A percentile compares a stretch with the other conserved stretches of the same genome.
These are phyloP conservation scores for Geoglossum cookeanum DNA, from an alignment of 2,329 filamentous ascomycete genomes.

Conservation along the genomic window DNA sequence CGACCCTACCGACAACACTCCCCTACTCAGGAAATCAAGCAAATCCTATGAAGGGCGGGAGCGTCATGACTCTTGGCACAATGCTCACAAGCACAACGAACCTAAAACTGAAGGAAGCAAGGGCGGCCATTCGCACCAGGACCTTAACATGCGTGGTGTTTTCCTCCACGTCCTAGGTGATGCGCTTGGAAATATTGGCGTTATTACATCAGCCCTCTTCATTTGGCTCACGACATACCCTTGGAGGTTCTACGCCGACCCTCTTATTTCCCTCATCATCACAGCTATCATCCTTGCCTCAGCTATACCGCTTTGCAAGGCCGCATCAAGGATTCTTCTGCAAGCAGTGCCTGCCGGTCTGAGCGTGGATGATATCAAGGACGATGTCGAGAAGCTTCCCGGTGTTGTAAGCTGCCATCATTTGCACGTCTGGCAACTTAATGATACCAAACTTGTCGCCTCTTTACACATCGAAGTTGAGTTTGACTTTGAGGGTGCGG, in stretches of 20 bases:
- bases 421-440: constrained; percentile 93
- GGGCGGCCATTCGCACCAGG: constrained; percentile 58
- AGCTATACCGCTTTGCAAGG: constrained; percentile 31
- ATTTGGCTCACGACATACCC: constrained; percentile 80
- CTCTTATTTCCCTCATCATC: constrained; percentile 82
- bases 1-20: constrained; percentile 19
- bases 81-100: constrained; percentile 62
- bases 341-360: constrained; percentile 87
- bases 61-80: constrained; percentile 27
- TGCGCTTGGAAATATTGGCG: constrained; percentile 69
- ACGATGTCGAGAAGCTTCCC: constrained; percentile 70
- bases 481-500: constrained; percentile 71
- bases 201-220: constrained; percentile 63
- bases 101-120: constrained; percentile 41
- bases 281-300: constrained; percentile 49
- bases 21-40: constrained; percentile 12
- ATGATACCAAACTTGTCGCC: constrained; percentile 82
- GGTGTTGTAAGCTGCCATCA: constrained; percentile 87
- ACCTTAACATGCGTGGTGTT: constrained; percentile 83
- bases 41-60: constrained; percentile 4
- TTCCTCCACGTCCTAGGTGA: constrained; percentile 59
- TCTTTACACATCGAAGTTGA: constrained; percentile 84
- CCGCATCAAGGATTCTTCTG: constrained; percentile 56
- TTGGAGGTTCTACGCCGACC: constrained; percentile 76
- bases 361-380: constrained; percentile 72